Evolutionary conservation across 106 monocot genomes (phyloP), one percentile per base, ranked within the genome.

Genomic region (Chionographis japonica): DNA sequence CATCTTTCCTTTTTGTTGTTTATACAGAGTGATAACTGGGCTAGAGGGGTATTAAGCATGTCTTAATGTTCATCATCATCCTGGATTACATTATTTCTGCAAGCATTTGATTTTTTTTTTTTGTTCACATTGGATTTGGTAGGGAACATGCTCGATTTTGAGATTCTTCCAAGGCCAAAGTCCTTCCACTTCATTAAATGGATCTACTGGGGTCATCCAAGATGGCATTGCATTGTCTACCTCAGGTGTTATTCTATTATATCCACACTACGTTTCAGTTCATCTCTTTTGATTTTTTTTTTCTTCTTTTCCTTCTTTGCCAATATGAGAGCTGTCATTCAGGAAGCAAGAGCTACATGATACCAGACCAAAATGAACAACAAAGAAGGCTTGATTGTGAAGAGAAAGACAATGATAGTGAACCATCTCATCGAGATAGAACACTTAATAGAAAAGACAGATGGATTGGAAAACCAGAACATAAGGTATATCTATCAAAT

Each of bases 71-170:
- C 38, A 67, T 59, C 7, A 27, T 37, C 39, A 43, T 40, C 17
- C 54, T 56, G 39, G 58, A 11, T 67, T 74, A 58, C 49, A 2
- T 66, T 67, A 13, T 50, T 4, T 58, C 11, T 38, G 40, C 52
- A 17, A 12, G 0, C 20, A 53, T 61, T 35, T 69, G 42, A 50
- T 27, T 40, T 41, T 38, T 40, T 41, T 38, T 40, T 35, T 18
- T 36, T 27, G 27, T 19, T 50, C 19, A 55, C 4, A 58, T 16
- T 74, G n/a, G 1, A n/a, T 67, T 63, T 72, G 14, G 2, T 61
- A 95, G 95, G 86, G 78, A 49, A 75, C 68, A 61, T 79, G 71
- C 51, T 84, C 95, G 20, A 95, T 95, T 20, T 76, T 86, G 64
- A 90, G 79, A 46, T 89, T 80, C 50, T 85, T 97, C 68, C 81